These are phyloP conservation scores for Diplodia seriata DNA, from an alignment of 2,329 filamentous ascomycete species.

Conservation along the genomic window DNA sequence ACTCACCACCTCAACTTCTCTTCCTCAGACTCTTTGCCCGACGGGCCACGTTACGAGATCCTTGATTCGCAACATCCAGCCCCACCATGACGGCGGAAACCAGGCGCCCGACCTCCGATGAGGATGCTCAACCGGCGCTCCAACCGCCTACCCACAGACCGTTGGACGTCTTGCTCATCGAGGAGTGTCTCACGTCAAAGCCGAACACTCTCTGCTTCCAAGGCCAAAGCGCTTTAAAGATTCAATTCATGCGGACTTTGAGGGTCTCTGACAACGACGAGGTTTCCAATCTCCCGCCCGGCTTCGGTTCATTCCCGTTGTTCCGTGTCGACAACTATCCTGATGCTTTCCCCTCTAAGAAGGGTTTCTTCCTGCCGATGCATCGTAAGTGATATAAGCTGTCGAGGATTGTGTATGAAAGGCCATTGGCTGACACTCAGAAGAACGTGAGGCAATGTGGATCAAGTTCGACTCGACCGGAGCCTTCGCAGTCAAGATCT, in stretches of 20 bases:
- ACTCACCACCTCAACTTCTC: no score
- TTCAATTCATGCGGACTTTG: not conserved
- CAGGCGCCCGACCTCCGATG: no score
- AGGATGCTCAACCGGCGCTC: no score
- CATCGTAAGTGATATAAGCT: not conserved
- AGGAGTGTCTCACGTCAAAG: no score
- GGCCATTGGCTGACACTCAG: no score
- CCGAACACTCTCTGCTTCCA: not conserved
- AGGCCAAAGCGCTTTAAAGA: not conserved
- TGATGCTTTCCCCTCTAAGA: not conserved
- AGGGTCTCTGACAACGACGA: not conserved
- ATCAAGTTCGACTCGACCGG: slow-evolving; percentile 4
- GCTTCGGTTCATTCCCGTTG: not conserved
- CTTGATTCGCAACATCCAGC: no score
- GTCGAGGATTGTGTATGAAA: no score
- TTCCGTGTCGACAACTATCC: not conserved
- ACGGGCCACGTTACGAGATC: no score
- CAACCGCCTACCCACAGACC: no score
- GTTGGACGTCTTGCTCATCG: no score
- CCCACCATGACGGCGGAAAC: no score
- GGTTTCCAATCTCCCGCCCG: not conserved
- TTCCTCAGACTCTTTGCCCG: no score
- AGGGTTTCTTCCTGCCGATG: not conserved
- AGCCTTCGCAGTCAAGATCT: slow-evolving; percentile 48
- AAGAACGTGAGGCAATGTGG: not conserved